Evolutionary conservation across 768 basidiomycete genomes (phyloP), one percentile per base, ranked within the genome.

Genomic region (Rhizopogon vulgaris): DNA sequence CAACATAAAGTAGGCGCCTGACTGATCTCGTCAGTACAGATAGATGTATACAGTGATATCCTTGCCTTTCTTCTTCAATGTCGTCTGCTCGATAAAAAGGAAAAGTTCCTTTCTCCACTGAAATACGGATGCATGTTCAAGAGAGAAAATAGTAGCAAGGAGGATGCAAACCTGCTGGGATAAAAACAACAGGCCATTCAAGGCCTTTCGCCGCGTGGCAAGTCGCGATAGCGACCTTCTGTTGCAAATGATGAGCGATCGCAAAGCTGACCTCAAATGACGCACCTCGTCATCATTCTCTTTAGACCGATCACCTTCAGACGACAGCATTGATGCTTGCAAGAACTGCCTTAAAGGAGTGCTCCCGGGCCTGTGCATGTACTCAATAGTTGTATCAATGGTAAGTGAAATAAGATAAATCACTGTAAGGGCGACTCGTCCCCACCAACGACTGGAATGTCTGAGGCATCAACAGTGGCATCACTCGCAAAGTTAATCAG

Each of bases 161-260:
- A 58, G 14, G 36, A 7, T 15, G 49, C 63, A 54, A 61, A 85
- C 85, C 82, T 12, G 84, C 80, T 22, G 87, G 86, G 17, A 90
- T 72, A 55, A 94, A 84, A 0, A 94, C 90, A 1, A 93, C 86
- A 1, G 92, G 90, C 90, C 91, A 95, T 66, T 95, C 92, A 7
- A 94, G 71, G 0, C 92, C 91, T 65, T 95, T 95, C 0, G 91
- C 90, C 32, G 90, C 81, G 69, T 95, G 92, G 50, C 91, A 90
- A 0, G 92, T 94, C 2, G 85, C 77, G 40, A 94, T 82, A 1
- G 84, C 86, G 6, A 94, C 90, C 77, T 85, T 89, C 86, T 90
- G 54, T 30, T 48, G 14, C 45, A 46, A 46, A 34, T 34, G 1
- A 22, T 46, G 52, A 47, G 34, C 28, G n/a, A 32, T 53, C 25